A percentile compares a stretch with the other conserved stretches of the same genome.
These are phyloP conservation scores for Lathyrus sativus DNA, from an alignment of 306 rosid species.

Conservation along the genomic window DNA sequence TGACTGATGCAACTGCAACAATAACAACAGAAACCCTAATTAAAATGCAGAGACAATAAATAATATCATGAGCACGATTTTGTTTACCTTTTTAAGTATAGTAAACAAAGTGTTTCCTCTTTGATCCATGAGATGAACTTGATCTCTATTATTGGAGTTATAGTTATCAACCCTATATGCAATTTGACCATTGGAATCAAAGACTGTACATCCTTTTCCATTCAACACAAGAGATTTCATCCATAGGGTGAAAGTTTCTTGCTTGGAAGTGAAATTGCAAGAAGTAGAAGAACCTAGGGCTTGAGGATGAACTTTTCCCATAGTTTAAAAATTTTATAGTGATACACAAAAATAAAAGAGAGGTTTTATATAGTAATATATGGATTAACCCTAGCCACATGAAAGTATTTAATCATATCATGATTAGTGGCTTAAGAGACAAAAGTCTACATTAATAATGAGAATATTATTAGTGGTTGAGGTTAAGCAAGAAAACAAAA, in stretches of 20 bases:
- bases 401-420: slow-evolving; percentile 44
- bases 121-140: slow-evolving; percentile 74
- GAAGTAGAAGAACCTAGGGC: slow-evolving; percentile 37
- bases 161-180: slow-evolving; percentile 72
- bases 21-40: background rate
- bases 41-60: background rate
- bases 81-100: slow-evolving; percentile 56
- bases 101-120: slow-evolving; percentile 60
- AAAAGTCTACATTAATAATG: slow-evolving; percentile 25
- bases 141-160: slow-evolving; percentile 46
- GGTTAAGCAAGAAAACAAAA: slow-evolving; percentile 20
- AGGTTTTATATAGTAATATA: slow-evolving; percentile 36
- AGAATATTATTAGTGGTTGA: slow-evolving; percentile 32
- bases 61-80: too few relatives aligned
- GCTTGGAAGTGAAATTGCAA: slow-evolving; percentile 51
- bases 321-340: slow-evolving; percentile 17
- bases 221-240: slow-evolving; percentile 69
- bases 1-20: too few relatives aligned
- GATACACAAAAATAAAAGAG: slow-evolving; percentile 9
- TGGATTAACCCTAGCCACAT: slow-evolving; percentile 29
- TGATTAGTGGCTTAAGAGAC: slow-evolving; percentile 20
- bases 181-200: slow-evolving; percentile 64
- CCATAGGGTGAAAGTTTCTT: slow-evolving; percentile 77
- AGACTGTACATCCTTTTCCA: slow-evolving; percentile 72
- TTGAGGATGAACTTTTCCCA: slow-evolving; percentile 63